A percentile compares a stretch with the other conserved stretches of the same genome.
phyloP scores from a whole-genome alignment of 2,329 filamentous ascomycete genomes.

The Fusarium secorum region DNA sequence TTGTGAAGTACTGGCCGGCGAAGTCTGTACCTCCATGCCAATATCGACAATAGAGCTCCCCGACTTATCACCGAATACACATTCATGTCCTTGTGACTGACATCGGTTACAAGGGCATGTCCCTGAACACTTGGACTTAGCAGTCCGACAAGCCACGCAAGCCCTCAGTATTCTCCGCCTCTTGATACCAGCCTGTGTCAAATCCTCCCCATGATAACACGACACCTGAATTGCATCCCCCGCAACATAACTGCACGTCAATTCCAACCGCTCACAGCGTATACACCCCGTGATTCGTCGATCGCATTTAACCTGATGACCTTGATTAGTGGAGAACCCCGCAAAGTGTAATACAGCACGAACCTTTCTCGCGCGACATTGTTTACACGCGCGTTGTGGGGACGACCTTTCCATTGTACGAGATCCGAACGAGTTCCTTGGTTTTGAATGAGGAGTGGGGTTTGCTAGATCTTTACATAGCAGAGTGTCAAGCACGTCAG shows the following conservation, averaged over 20 bases:
- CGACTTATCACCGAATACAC: background rate
- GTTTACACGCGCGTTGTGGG: slow-evolving; percentile 27
- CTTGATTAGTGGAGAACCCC: slow-evolving; percentile 10
- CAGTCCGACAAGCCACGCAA: slow-evolving; percentile 46
- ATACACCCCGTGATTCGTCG: slow-evolving; percentile 27
- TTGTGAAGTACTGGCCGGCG: slow-evolving; percentile 3
- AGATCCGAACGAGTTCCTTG: slow-evolving; percentile 25
- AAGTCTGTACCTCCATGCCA: background rate
- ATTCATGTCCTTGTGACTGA: slow-evolving; percentile 21
- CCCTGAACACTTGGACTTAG: slow-evolving; percentile 49
- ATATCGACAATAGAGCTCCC: background rate
- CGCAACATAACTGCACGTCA: slow-evolving; percentile 24
- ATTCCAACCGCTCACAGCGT: slow-evolving; percentile 26
- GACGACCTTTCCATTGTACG: slow-evolving; percentile 3
- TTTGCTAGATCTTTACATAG: background rate
- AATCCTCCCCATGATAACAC: background rate
- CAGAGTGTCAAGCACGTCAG: slow-evolving; percentile 21
- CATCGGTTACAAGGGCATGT: slow-evolving; percentile 45
- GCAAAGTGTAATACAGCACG: background rate
- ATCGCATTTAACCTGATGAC: slow-evolving; percentile 39
- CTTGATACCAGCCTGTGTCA: slow-evolving; percentile 44
- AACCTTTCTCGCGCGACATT: slow-evolving; percentile 41
- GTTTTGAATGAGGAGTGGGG: background rate
- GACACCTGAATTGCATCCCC: too few species aligned
- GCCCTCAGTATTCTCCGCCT: slow-evolving; percentile 39